Evolutionary conservation across 345 rosid genomes (phyloP).

Genomic region (Brassica carinata): DNA sequence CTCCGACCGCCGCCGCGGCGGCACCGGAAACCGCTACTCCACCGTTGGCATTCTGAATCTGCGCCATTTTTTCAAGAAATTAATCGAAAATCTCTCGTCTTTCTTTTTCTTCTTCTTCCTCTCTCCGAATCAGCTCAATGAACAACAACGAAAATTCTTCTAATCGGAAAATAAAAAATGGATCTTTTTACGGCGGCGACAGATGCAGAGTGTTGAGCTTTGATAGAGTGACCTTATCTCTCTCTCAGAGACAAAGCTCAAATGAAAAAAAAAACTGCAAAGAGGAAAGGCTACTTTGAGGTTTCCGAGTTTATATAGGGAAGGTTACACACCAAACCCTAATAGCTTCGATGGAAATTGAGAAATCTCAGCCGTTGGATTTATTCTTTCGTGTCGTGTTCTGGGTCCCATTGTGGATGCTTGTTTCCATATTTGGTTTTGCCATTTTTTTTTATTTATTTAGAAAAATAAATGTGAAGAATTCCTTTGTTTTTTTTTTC

Average conservation of each 20-base stretch:
- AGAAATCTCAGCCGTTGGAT: slow-evolving; percentile 40
- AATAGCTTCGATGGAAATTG: slow-evolving; percentile 11
- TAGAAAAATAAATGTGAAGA: background rate
- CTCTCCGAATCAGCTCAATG: slow-evolving; percentile 24
- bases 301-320: slow-evolving; percentile 29
- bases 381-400: background rate
- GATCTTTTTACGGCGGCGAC: slow-evolving; percentile 44
- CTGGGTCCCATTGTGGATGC: slow-evolving; percentile 22
- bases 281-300: slow-evolving; percentile 5
- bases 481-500: background rate
- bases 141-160: background rate
- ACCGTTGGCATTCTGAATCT: slow-evolving; percentile 54
- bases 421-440: background rate
- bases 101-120: slow-evolving; percentile 24
- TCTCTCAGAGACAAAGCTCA: slow-evolving; percentile 1
- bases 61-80: slow-evolving; percentile 56
- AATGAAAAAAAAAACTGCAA: slow-evolving; percentile 1
- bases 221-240: slow-evolving; percentile 32
- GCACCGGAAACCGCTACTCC: slow-evolving; percentile 50
- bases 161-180: slow-evolving; percentile 14
- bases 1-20: slow-evolving; percentile 39
- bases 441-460: background rate
- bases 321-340: slow-evolving; percentile 41
- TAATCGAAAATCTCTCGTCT: background rate
- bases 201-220: slow-evolving; percentile 30